Base-by-base conservation (phyloP, 768 basidiomycete genomes). In the Ramaria rubella region DNA sequence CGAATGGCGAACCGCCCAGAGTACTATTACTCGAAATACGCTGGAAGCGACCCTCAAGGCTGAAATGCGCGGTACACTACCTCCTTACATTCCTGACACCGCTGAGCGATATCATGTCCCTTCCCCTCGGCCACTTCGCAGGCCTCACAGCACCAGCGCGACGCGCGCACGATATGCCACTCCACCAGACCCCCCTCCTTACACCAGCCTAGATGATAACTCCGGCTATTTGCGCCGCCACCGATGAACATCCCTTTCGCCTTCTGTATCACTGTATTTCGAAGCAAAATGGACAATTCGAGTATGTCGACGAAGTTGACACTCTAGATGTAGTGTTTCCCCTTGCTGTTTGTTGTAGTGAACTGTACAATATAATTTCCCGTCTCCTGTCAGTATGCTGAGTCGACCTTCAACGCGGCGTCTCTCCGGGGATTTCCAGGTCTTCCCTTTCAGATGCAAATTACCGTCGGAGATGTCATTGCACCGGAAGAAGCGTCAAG, bases 21-120 rank as follows among this genome's bases (percentile, higher is more conserved):
- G 55, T 23, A 30, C 45, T 29, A 19, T 56, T 17, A 29, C 55
- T n/a, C 26, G 23, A 29, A n/a, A 19, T 24, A 33, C 55, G 5
- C 40, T 56, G 55, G 55, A 56, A 38, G 44, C 55, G 15, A 56
- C 44, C 33, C 55, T 56, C 46, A 56, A 49, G 33, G 46, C 55
- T 21, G 55, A 56, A 23, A 30, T 56, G 19, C 55, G 55, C 7
- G 43, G 43, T n/a, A 31, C 43, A 31, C 26, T 48, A 3, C 55
- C 55, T n/a, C 30, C 31, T 48, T 56, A 56, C 33, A 21, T 31
- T 19, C 55, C 55, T 27, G 44, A 24, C 19, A n/a, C 52, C n/a
- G 31, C 27, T 15, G 44, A 40, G 14, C 55, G 44, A 21, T 29
- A 46, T 46, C 43, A 30, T n/a, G 17, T 29, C 23, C 17, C 6